Percentiles rank a stretch among this genome's conserved stretches.
phyloP scores from a whole-genome alignment of 805 yeast genomes.

The Ogataea trehaloabstinens region DNA sequence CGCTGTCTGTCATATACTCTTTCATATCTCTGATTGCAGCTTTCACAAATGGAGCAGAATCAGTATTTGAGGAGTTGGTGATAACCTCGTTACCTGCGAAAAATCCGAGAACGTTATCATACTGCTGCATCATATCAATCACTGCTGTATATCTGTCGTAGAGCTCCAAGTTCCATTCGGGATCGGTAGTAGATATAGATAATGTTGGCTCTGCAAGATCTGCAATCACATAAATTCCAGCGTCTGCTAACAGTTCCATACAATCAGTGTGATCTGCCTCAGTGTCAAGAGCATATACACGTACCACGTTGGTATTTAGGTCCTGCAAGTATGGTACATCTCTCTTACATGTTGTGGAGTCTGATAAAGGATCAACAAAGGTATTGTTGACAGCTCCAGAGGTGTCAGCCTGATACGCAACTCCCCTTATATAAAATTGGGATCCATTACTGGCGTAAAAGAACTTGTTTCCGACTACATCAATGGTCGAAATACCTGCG shows the following conservation, averaged over 20 bases:
- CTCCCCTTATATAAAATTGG: slow-evolving; percentile 73
- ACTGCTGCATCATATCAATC: slow-evolving; percentile 65
- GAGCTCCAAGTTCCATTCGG: slow-evolving; percentile 62
- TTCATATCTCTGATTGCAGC: slow-evolving; percentile 81
- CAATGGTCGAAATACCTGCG: slow-evolving; percentile 59
- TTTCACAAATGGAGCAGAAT: slow-evolving; percentile 77
- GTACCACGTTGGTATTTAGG: slow-evolving; percentile 63
- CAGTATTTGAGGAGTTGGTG: slow-evolving; percentile 62
- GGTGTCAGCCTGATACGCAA: slow-evolving; percentile 76
- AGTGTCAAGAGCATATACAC: slow-evolving; percentile 75
- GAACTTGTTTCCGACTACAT: slow-evolving; percentile 74
- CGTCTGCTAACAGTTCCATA: slow-evolving; percentile 63
- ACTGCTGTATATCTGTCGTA: slow-evolving; percentile 67
- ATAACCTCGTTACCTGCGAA: slow-evolving; percentile 87
- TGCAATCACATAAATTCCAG: slow-evolving; percentile 79
- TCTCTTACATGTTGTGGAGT: slow-evolving; percentile 58
- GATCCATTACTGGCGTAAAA: slow-evolving; percentile 75
- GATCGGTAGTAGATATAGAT: slow-evolving; percentile 61
- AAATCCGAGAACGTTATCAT: slow-evolving; percentile 75
- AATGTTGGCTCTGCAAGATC: slow-evolving; percentile 68
- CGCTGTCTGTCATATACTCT: slow-evolving; percentile 55
- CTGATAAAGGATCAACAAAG: slow-evolving; percentile 72
- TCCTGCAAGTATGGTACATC: slow-evolving; percentile 69
- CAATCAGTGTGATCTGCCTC: slow-evolving; percentile 63
- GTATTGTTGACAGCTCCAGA: slow-evolving; percentile 44